Percentiles rank a stretch among this genome's conserved stretches.
Evolutionary conservation across 495 filamentous ascomycete species (phyloP).

Genomic region (Hypoxylon rickii): DNA sequence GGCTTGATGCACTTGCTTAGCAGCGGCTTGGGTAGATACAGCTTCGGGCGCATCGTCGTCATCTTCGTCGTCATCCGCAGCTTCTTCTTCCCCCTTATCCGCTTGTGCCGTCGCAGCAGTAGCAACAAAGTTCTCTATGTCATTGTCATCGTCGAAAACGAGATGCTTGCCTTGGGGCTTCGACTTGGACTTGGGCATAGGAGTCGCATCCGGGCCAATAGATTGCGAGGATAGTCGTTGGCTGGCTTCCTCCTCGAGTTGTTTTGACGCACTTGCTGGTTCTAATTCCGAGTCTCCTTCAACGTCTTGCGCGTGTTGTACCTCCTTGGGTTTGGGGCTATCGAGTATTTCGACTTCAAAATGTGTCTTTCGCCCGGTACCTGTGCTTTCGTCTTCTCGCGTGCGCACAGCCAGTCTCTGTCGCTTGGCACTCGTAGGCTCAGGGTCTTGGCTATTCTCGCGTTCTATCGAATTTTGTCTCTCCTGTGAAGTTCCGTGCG

Average conservation of each 20-base stretch:
- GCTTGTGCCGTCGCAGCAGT: conserved; percentile 21
- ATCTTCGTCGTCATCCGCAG: conserved; percentile 43
- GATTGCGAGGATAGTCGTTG: conserved; percentile 30
- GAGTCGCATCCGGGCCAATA: conserved; percentile 15
- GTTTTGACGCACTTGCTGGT: conserved; percentile 34
- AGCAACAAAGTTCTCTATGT: conserved; percentile 40
- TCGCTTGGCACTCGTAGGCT: conserved; percentile 8
- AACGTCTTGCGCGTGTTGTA: conserved; percentile 23
- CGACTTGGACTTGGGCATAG: conserved; percentile 25
- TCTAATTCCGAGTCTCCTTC: conserved; percentile 13
- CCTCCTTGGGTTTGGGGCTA: conserved; percentile 10
- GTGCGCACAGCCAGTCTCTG: conserved; percentile 32
- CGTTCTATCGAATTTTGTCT: too few relatives aligned
- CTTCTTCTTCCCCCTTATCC: conserved; percentile 35
- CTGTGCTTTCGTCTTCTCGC: conserved; percentile 25
- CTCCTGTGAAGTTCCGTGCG: too few relatives aligned
- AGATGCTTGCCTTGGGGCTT: conserved; percentile 34
- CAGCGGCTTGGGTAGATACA: conserved; percentile 46
- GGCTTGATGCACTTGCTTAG: conserved; percentile 41
- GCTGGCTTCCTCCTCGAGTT: conserved; percentile 36
- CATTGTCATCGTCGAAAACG: conserved; percentile 41
- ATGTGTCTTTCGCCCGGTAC: conserved; percentile 11
- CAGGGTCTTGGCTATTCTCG: too few relatives aligned
- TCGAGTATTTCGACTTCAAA: conserved; percentile 36
- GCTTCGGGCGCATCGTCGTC: conserved; percentile 52